These are phyloP conservation scores for Blechomonas ayalai DNA, from an alignment of 208 protist genomes.

Conservation along the genomic window DNA sequence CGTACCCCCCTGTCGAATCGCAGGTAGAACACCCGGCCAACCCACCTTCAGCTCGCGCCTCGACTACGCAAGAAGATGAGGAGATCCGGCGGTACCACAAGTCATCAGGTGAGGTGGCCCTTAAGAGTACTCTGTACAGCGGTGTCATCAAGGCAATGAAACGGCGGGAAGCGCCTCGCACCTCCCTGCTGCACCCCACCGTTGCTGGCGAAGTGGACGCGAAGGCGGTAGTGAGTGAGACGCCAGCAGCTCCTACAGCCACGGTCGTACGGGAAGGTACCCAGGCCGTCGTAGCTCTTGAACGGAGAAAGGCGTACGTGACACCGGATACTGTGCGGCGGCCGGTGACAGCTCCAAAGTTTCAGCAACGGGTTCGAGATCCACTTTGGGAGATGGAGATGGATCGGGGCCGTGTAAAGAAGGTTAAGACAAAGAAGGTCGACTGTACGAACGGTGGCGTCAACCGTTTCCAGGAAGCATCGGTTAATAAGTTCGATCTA, in stretches of 20 bases:
- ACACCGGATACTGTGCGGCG: slow-evolving; percentile 38
- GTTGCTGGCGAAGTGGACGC: not conserved
- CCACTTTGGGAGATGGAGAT: slow-evolving; percentile 80
- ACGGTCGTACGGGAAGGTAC: slow-evolving; percentile 31
- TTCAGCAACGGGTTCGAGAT: slow-evolving; percentile 73
- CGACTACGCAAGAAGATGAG: not conserved
- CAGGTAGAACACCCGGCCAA: too few relatives aligned
- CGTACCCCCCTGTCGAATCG: too few relatives aligned
- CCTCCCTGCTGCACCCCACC: too few relatives aligned
- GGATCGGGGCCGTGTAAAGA: slow-evolving; percentile 81
- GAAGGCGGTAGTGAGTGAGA: too few relatives aligned
- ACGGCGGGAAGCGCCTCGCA: slow-evolving; percentile 5
- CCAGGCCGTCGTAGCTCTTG: slow-evolving; percentile 32
- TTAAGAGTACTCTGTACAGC: slow-evolving; percentile 22
- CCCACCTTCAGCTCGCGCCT: not conserved
- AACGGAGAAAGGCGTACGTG: slow-evolving; percentile 14
- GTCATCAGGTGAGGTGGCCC: not conserved
- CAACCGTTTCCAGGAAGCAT: slow-evolving; percentile 47
- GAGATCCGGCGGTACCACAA: too few relatives aligned
- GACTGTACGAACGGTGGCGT: not conserved
- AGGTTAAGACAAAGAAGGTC: slow-evolving; percentile 15
- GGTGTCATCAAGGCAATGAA: slow-evolving; percentile 49
- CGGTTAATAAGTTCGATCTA: slow-evolving; percentile 25
- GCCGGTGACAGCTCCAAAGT: slow-evolving; percentile 41
- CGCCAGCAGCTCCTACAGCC: too few relatives aligned